These are phyloP conservation scores for Eleusine coracana DNA, from an alignment of 176 grass and related monocot species.

Conservation along the genomic window DNA sequence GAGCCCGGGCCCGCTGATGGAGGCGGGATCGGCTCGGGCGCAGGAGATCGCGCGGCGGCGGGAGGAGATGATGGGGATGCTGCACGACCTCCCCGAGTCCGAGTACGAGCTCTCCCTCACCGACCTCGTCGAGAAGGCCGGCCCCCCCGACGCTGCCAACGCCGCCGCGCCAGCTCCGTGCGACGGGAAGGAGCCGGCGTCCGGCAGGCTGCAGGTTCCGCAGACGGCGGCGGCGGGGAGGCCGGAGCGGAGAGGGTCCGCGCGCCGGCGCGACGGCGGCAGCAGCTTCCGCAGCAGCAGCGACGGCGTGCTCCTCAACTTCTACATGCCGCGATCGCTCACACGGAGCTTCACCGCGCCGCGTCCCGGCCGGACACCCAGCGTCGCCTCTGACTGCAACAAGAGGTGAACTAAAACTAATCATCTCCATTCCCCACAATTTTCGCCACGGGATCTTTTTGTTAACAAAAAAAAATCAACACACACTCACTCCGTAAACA, in stretches of 20 bases:
- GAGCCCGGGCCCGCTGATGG: slow-evolving; percentile 12
- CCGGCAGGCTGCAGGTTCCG: slow-evolving; percentile 11
- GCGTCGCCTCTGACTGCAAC: slow-evolving; percentile 36
- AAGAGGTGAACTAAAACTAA: slow-evolving; percentile 44
- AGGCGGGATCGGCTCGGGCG: slow-evolving; percentile 46
- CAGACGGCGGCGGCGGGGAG: not conserved
- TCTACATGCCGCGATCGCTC: slow-evolving; percentile 74
- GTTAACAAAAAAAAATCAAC: no score
- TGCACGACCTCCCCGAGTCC: slow-evolving; percentile 74
- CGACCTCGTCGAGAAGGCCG: slow-evolving; percentile 68
- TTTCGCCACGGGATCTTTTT: not conserved
- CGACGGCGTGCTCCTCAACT: slow-evolving; percentile 89
- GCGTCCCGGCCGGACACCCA: slow-evolving; percentile 26
- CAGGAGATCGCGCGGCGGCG: slow-evolving; percentile 65
- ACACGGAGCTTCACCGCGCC: slow-evolving; percentile 80
- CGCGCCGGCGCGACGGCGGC: slow-evolving; percentile 43
- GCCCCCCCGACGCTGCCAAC: no score
- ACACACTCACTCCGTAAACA: no score
- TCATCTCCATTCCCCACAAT: not conserved
- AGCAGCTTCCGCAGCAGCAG: slow-evolving; percentile 66
- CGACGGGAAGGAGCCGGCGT: slow-evolving; percentile 12
- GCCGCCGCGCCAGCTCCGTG: not conserved
- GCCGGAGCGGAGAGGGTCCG: slow-evolving; percentile 37
- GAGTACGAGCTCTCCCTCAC: slow-evolving; percentile 89
- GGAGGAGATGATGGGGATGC: slow-evolving; percentile 77